A percentile compares a stretch with the other conserved stretches of the same genome.
Conservation (phyloP, 306 rosid species). For the Glycine tomentella region DNA sequence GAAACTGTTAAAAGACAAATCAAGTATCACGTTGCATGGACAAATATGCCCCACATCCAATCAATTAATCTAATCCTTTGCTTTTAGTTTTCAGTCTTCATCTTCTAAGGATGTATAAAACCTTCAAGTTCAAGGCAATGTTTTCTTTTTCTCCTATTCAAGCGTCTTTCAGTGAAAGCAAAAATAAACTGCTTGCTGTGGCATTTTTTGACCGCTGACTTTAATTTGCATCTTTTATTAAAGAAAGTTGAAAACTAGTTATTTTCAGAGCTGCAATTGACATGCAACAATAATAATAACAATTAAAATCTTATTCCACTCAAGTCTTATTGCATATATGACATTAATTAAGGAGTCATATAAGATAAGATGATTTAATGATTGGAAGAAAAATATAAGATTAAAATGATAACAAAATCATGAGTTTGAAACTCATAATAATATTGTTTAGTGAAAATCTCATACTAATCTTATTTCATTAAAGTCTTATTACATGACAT, state of each 20-base stretch:
- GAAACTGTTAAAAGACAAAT: not conserved
- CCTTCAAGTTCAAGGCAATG: conserved; percentile 7
- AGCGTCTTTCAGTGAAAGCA: too few relatives aligned
- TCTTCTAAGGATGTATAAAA: not conserved
- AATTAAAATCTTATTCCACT: not conserved
- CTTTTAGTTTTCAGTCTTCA: not conserved
- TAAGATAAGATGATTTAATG: too few relatives aligned
- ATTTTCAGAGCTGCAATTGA: not conserved
- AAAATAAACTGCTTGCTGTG: not conserved
- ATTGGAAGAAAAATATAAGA: too few relatives aligned
- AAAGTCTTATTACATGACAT: too few relatives aligned
- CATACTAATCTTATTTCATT: not conserved
- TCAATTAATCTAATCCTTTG: not conserved
- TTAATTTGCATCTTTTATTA: not conserved
- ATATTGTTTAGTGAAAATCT: too few relatives aligned
- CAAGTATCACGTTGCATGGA: not conserved
- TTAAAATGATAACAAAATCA: too few relatives aligned
- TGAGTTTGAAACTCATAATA: too few relatives aligned
- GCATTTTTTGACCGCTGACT: conserved; percentile 12
- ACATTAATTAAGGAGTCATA: too few relatives aligned
- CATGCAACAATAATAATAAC: too few relatives aligned
- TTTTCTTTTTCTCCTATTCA: too few relatives aligned
- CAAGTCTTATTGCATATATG: too few relatives aligned
- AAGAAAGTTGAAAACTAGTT: not conserved
- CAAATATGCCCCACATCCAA: not conserved